phyloP scores from a whole-genome alignment of 2,329 filamentous ascomycete species.

The Cryphonectria japonica region DNA sequence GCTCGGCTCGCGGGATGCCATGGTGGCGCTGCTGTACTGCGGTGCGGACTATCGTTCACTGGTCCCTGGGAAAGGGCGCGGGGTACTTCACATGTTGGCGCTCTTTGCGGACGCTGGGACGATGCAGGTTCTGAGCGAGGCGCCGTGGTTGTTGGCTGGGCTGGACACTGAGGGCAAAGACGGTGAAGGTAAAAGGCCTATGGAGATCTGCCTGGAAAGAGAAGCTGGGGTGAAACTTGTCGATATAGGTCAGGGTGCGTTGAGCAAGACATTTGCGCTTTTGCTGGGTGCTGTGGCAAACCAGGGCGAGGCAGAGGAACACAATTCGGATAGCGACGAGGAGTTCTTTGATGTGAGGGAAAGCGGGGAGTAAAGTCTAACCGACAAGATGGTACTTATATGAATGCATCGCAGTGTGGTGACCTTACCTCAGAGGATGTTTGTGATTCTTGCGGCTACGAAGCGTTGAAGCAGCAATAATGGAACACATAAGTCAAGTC shows the following conservation, averaged over 20 bases:
- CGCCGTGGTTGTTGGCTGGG: background rate
- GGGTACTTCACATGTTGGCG: slow-evolving; percentile 4
- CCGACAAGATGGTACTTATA: background rate
- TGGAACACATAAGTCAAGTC: no score
- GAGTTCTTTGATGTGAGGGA: slow-evolving; percentile 2
- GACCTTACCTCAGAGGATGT: background rate
- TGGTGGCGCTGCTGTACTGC: background rate
- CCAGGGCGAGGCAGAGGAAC: no score
- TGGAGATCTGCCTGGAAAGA: slow-evolving; percentile 5
- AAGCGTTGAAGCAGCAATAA: background rate
- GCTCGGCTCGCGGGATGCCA: background rate
- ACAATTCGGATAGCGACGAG: background rate
- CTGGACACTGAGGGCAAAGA: background rate
- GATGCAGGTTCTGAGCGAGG: background rate
- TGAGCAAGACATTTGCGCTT: background rate
- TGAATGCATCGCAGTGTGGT: no score
- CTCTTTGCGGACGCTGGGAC: background rate
- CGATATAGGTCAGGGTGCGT: background rate
- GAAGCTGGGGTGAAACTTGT: background rate
- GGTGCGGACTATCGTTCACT: background rate
- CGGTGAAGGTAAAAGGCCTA: background rate
- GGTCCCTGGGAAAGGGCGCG: background rate
- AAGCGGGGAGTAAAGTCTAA: background rate
- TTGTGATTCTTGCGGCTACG: background rate
- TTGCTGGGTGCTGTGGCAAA: background rate